These are phyloP conservation scores for Penicillium egyptiacum DNA, from an alignment of 495 filamentous ascomycete genomes.

Conservation along the genomic window DNA sequence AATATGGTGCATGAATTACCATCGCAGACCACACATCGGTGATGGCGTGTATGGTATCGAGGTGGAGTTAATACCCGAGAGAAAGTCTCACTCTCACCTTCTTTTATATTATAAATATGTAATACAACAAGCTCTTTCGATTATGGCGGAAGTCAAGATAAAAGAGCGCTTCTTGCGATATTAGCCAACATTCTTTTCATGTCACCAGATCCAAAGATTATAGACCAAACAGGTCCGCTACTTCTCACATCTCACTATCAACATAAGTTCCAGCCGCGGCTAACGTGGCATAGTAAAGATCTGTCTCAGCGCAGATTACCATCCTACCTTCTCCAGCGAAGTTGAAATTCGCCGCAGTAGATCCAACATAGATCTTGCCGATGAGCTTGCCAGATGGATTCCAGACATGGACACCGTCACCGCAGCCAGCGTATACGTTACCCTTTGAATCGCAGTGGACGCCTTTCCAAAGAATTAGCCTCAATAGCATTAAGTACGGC, in stretches of 20 bases:
- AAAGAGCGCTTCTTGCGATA: neutral
- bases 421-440: constrained; percentile 48
- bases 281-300: constrained; percentile 51
- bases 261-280: constrained; percentile 40
- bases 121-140: neutral
- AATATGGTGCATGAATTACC: constrained; percentile 2
- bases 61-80: neutral
- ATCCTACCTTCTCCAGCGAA: constrained; percentile 56
- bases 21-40: neutral
- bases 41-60: neutral
- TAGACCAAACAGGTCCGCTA: neutral
- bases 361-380: constrained; percentile 50
- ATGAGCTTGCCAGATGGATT: constrained; percentile 40
- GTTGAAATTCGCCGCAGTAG: constrained; percentile 54
- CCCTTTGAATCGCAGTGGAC: constrained; percentile 45
- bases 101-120: neutral
- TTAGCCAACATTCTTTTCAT: neutral
- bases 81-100: neutral
- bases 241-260: constrained; percentile 26
- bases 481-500: neutral
- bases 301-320: constrained; percentile 49
- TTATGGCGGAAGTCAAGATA: neutral
- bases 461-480: constrained; percentile 22
- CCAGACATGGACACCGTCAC: constrained; percentile 48
- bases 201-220: neutral